Conservation (phyloP, 257 asterid genomes). For the Ballota nigra region DNA sequence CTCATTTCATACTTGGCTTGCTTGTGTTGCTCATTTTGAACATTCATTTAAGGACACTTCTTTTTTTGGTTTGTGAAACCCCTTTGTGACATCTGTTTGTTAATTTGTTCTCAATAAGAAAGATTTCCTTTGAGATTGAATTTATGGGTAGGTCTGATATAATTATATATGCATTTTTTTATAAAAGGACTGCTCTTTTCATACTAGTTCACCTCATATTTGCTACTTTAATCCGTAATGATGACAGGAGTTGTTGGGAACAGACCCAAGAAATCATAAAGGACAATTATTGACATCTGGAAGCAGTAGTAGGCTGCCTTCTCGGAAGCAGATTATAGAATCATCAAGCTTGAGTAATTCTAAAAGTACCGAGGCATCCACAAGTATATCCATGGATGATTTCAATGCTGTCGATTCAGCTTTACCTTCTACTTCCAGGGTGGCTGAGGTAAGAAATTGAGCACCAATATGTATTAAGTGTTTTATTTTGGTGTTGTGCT, state of each 20-base stretch:
- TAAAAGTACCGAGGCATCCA: slow-evolving; percentile 69
- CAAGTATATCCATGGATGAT: slow-evolving; percentile 65
- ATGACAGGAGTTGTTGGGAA: slow-evolving; percentile 55
- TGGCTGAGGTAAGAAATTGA: slow-evolving; percentile 54
- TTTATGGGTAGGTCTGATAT: slow-evolving; percentile 2
- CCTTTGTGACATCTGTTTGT: background rate
- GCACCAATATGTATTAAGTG: background rate
- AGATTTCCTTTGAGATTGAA: background rate
- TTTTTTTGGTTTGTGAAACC: background rate
- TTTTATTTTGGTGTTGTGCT: too few relatives aligned
- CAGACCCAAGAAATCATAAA: slow-evolving; percentile 55
- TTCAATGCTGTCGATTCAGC: slow-evolving; percentile 61
- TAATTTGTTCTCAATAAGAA: background rate
- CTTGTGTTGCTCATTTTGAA: background rate
- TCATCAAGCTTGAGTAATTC: slow-evolving; percentile 67
- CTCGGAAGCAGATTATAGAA: slow-evolving; percentile 59
- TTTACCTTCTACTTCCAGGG: slow-evolving; percentile 77
- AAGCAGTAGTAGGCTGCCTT: slow-evolving; percentile 56
- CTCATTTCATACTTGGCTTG: background rate
- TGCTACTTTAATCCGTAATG: slow-evolving; percentile 18
- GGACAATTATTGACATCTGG: slow-evolving; percentile 59
- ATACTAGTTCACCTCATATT: background rate
- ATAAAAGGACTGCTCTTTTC: background rate
- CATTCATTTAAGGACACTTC: background rate
- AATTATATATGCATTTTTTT: background rate